A percentile compares a stretch with the other conserved stretches of the same genome.
These are phyloP conservation scores for Rachicladosporium sp. DNA, from an alignment of 2,329 filamentous ascomycete genomes.

Conservation along the genomic window DNA sequence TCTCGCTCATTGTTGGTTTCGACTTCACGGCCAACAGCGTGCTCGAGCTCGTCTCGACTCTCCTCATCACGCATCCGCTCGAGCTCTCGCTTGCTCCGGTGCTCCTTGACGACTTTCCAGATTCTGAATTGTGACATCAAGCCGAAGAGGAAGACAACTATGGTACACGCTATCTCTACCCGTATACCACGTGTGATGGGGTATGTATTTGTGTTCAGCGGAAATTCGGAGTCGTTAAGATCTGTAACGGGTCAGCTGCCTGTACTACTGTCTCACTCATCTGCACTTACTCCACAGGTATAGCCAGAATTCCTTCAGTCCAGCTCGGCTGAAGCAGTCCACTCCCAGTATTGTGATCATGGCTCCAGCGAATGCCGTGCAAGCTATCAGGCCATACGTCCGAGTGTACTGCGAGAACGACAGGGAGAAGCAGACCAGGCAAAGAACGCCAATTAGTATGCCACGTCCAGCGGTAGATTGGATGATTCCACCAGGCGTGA, in stretches of 20 bases:
- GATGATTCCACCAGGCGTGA: constrained; percentile 66
- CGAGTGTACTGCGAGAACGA: constrained; percentile 71
- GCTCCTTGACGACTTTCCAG: constrained; percentile 63
- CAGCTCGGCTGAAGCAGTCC: constrained; percentile 81
- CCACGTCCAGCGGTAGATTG: constrained; percentile 48
- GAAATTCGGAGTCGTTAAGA: constrained; percentile 70
- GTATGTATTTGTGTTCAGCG: constrained; percentile 62
- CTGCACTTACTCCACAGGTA: constrained; percentile 56
- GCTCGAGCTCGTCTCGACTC: constrained; percentile 53
- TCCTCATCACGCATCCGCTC: constrained; percentile 41
- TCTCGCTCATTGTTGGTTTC: constrained; percentile 52
- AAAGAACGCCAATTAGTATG: constrained; percentile 65
- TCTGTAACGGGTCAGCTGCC: constrained; percentile 7
- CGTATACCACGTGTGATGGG: constrained; percentile 76
- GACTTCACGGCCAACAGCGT: constrained; percentile 54
- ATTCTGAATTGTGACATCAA: constrained; percentile 74
- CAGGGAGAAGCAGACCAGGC: constrained; percentile 53
- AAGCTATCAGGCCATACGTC: constrained; percentile 62
- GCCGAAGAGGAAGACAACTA: constrained; percentile 63
- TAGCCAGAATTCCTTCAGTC: constrained; percentile 90
- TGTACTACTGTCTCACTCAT: too few relatives aligned
- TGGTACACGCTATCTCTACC: constrained; percentile 67
- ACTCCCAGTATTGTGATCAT: constrained; percentile 72
- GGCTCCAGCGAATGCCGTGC: constrained; percentile 69
- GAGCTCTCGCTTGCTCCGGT: constrained; percentile 34